phyloP scores from a whole-genome alignment of 2,329 filamentous ascomycete genomes.

The Trichoderma citrinoviride region DNA sequence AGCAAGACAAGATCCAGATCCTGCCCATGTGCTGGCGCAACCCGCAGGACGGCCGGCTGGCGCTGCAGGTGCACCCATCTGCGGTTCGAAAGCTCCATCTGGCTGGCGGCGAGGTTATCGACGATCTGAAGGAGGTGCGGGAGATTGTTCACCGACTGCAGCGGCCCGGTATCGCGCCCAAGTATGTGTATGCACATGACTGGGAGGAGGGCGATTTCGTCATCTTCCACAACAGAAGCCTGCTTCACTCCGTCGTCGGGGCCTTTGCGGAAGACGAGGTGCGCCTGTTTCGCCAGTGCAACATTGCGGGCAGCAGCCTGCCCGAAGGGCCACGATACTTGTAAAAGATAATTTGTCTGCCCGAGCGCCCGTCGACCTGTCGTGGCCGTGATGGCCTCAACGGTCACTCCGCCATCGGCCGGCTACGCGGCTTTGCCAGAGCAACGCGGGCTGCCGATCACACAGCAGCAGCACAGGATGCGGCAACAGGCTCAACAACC shows the following conservation, averaged over 20 bases:
- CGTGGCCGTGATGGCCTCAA: background rate
- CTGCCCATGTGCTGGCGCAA: conserved; percentile 78
- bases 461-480: background rate
- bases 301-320: conserved; percentile 64
- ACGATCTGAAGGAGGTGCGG: conserved; percentile 63
- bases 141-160: conserved; percentile 68
- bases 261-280: conserved; percentile 72
- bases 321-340: conserved; percentile 47
- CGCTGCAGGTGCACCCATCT: conserved; percentile 71
- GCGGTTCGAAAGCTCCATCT: conserved; percentile 68
- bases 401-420: conserved; percentile 6
- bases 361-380: background rate
- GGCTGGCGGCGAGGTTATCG: conserved; percentile 64
- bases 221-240: conserved; percentile 74
- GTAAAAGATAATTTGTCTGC: background rate
- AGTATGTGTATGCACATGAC: conserved; percentile 68
- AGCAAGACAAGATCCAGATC: conserved; percentile 64
- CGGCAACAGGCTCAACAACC: background rate
- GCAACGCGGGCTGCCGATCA: background rate
- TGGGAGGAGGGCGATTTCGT: conserved; percentile 77
- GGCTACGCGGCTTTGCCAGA: background rate
- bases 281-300: conserved; percentile 73
- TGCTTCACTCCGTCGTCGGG: conserved; percentile 73
- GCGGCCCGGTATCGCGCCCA: conserved; percentile 67
- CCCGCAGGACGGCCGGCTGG: conserved; percentile 64